Base-by-base conservation (phyloP, 805 yeast genomes). In the Wickerhamomyces rabaulensis region DNA sequence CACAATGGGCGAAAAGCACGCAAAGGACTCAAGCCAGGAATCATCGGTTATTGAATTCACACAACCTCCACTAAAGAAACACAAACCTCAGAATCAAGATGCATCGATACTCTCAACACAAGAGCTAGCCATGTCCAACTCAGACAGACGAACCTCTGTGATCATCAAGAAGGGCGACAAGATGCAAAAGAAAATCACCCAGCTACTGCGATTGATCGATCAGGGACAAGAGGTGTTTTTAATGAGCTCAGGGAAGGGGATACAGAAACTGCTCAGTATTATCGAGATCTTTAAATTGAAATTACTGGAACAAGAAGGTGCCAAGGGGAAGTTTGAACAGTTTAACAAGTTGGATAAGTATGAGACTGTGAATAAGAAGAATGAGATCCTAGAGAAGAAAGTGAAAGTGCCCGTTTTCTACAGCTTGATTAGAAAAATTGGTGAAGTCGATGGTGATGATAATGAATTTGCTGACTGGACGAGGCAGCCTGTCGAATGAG, bases 91-190 rank as follows among this genome's bases (percentile, higher is more conserved):
- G 12, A 16, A 16, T 16, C 20, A n/a, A 33, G 20, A 33, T 5
- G 9, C 10, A 16, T 33, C 36, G 7, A 33, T 33, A 33, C 16
- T 33, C 7, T 17, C 20, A 6, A 33, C 17, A 6, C 36, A 33
- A 16, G 36, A 33, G 16, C 20, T 33, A 33, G 16, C 20, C 3
- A 16, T 33, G 12, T 33, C 36, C 19, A 33, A 33, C 16, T 9
- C 36, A 4, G 20, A 33, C 3, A n/a, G 7, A 17, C 9, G 36
- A 33, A 16, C 16, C 6, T 36, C 39, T 7, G n/a, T 50, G 1
- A 45, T 54, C 4, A 54, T 58, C 7, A 58, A 52, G 45, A 56
- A 53, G 19, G 55, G 54, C 21, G 63, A 59, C 35, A 56, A 53
- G 38, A 55, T 59, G 20, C 46, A 48, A 16, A 52, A 46, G 12